Conservation (phyloP, 345 rosid species). For the Ceriops decandra region DNA sequence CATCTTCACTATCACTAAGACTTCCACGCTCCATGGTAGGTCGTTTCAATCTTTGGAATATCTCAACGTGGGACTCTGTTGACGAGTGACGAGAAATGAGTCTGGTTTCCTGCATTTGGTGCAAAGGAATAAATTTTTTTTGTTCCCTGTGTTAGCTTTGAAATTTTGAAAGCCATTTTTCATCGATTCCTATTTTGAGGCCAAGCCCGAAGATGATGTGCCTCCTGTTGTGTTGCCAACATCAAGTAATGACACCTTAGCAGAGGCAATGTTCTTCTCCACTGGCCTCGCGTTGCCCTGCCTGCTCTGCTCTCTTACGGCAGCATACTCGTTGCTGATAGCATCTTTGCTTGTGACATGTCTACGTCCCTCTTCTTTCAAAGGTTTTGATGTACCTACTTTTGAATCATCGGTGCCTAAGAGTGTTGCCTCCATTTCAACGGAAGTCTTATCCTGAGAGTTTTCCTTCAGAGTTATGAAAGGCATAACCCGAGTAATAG, state of each 20-base stretch:
- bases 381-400: constrained; percentile 42
- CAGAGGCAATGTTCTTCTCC: constrained; percentile 59
- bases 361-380: constrained; percentile 53
- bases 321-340: constrained; percentile 79
- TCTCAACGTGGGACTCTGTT: constrained; percentile 72
- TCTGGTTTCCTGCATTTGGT: constrained; percentile 48
- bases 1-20: constrained; percentile 36
- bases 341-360: constrained; percentile 74
- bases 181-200: constrained; percentile 80
- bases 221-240: constrained; percentile 33
- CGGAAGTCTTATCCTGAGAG: constrained; percentile 52
- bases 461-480: constrained; percentile 18
- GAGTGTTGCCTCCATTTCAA: constrained; percentile 64
- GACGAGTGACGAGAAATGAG: constrained; percentile 33
- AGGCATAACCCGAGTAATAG: constrained; percentile 27
- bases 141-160: constrained; percentile 69
- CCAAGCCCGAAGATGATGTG: constrained; percentile 52
- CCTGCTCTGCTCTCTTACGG: constrained; percentile 70
- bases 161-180: constrained; percentile 78
- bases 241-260: constrained; percentile 79
- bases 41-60: constrained; percentile 82
- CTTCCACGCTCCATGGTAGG: constrained; percentile 43
- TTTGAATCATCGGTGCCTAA: constrained; percentile 18
- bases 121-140: constrained; percentile 61
- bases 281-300: constrained; percentile 42